phyloP scores from a whole-genome alignment of 192 early-diverging fungal species.

The Coemansia pectinata region DNA sequence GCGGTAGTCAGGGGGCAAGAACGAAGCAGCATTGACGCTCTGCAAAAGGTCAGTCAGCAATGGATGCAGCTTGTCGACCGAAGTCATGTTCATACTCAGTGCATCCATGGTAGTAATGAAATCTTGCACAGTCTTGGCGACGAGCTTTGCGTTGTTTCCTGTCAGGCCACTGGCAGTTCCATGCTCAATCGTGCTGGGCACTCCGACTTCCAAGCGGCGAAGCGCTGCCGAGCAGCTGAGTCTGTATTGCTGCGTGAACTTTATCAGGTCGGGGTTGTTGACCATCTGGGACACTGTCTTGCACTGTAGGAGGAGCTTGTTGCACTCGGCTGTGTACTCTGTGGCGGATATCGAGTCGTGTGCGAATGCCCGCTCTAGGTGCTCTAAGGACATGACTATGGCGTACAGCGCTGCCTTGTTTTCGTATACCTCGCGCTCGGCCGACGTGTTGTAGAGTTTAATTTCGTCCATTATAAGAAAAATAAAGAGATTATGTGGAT shows the following conservation, averaged over 20 bases:
- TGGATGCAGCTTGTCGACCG: slow-evolving; percentile 91
- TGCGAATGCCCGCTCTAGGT: slow-evolving; percentile 91
- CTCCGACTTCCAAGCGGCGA: slow-evolving; percentile 89
- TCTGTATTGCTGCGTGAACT: slow-evolving; percentile 44
- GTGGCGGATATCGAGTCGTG: slow-evolving; percentile 77
- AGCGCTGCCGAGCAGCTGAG: slow-evolving; percentile 84
- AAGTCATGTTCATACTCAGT: slow-evolving; percentile 77
- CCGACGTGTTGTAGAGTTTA: slow-evolving; percentile 74
- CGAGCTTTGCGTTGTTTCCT: slow-evolving; percentile 70
- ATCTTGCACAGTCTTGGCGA: slow-evolving; percentile 75
- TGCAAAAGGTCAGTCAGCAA: slow-evolving; percentile 83
- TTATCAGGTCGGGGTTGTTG: slow-evolving; percentile 58
- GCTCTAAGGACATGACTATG: slow-evolving; percentile 89
- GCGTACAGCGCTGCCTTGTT: slow-evolving; percentile 91
- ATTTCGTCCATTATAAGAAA: slow-evolving; percentile 61
- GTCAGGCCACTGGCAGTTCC: slow-evolving; percentile 48
- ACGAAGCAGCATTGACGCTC: slow-evolving; percentile 77
- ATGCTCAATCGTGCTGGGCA: slow-evolving; percentile 95
- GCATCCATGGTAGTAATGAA: slow-evolving; percentile 95
- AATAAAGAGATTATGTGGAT: not conserved
- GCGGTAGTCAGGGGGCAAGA: slow-evolving; percentile 76
- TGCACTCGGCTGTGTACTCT: slow-evolving; percentile 92
- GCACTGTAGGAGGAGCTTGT: slow-evolving; percentile 88
- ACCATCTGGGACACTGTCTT: slow-evolving; percentile 68
- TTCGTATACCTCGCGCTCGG: slow-evolving; percentile 89